Conservation (phyloP, 2,329 filamentous ascomycete species). For the Zasmidium citrigriseum region DNA sequence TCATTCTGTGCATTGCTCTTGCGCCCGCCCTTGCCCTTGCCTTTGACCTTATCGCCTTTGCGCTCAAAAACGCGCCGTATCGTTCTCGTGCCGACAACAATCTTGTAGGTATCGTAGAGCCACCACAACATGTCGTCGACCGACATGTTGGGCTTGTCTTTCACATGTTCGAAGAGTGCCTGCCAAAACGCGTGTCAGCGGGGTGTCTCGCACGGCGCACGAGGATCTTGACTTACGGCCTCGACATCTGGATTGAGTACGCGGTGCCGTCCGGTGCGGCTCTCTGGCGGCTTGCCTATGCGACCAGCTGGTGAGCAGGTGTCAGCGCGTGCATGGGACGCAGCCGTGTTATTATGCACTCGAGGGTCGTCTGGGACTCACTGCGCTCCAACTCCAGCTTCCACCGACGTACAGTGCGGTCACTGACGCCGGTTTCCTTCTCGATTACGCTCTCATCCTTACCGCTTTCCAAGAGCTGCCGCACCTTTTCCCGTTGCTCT, state of each 20-base stretch:
- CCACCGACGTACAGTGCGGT: constrained; percentile 37
- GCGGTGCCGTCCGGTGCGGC: constrained; percentile 37
- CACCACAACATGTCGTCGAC: constrained; percentile 43
- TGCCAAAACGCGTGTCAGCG: constrained; percentile 14
- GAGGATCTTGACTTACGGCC: constrained; percentile 20
- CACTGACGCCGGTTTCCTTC: constrained; percentile 39
- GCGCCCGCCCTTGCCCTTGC: constrained; percentile 17
- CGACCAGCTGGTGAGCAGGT: constrained; percentile 22
- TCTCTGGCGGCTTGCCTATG: constrained; percentile 40
- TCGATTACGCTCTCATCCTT: constrained; percentile 39
- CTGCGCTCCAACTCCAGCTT: constrained; percentile 39
- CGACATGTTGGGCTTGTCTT: constrained; percentile 36
- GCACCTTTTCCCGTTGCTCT: constrained; percentile 28
- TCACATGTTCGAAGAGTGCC: constrained; percentile 38
- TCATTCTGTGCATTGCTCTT: constrained; percentile 23
- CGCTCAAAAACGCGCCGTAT: constrained; percentile 40
- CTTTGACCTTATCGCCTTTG: constrained; percentile 34
- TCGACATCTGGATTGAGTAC: constrained; percentile 38
- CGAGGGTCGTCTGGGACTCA: constrained; percentile 9
- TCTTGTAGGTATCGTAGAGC: constrained; percentile 39
- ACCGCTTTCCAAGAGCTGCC: constrained; percentile 35
- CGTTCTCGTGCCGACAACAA: constrained; percentile 39
- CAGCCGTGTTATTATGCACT: neutral
- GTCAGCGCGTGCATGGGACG: neutral
- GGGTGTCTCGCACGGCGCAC: neutral